Evolutionary conservation across 441 rosid genomes (phyloP), one percentile per base, ranked within the genome.

Genomic region (Corymbia calophylla): DNA sequence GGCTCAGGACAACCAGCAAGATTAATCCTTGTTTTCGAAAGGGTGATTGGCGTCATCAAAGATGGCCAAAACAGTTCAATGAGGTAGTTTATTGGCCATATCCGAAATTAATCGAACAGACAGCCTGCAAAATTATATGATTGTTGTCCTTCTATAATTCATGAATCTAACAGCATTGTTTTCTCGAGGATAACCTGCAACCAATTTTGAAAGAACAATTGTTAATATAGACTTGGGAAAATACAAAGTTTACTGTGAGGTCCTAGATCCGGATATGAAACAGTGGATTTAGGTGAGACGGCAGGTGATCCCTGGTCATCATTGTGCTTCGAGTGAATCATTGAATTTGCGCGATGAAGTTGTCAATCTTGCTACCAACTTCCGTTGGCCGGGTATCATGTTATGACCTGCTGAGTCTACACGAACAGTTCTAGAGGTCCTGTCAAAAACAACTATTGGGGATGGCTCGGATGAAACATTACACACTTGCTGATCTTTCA

Each of bases 191-290:
- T 29, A 39, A 39, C 44, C 44, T 39, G 44, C 44, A 39, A 39
- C 16, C 35, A 2, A 64, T 64, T 64, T 64, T 64, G 70, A 64
- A 64, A n/a, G 35, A n/a, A n/a, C 19, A 7, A 17, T 62, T 9
- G 70, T 14, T n/a, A 0, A 62, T 62, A 56, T 56, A 56, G 62
- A 56, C 62, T 56, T 56, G 62, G 29, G 0, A 56, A 58, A 3
- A 39, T 39, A 58, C 9, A 58, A 58, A 58, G 62, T 58, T 58
- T 58, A 58, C 44, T 39, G 44, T 39, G 44, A 39, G 44, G 44
- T 39, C 44, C 2, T 2, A 0, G 0, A 60, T 11, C 25, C 27
- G 66, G 66, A 60, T 25, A 60, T 2, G 31, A 39, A 39, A 39
- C 66, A 60, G 31, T 5, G 66, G 66, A 25, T 58, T 39, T 39